Percentiles rank a stretch among this genome's conserved stretches.
Conservation (phyloP, 306 rosid species). For the Quercus parvula region DNA sequence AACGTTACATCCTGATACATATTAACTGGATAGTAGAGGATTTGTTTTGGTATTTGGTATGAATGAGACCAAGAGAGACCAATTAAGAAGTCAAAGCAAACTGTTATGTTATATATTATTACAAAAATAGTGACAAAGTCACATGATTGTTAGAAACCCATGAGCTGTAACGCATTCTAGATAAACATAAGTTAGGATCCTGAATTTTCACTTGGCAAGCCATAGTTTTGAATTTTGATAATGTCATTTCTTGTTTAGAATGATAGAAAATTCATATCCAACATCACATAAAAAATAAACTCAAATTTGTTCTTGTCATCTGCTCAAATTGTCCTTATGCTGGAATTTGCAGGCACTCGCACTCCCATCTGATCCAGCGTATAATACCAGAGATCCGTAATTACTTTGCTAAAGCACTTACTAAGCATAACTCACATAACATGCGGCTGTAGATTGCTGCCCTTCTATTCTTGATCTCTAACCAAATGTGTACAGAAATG, state of each 20-base stretch:
- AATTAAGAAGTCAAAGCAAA: background rate
- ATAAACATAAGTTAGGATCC: background rate
- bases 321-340: constrained; percentile 22
- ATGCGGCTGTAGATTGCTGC: constrained; percentile 48
- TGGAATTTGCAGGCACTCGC: constrained; percentile 75
- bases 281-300: background rate
- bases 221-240: constrained; percentile 1
- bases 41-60: background rate
- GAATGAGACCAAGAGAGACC: background rate
- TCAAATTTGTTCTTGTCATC: background rate
- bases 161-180: background rate
- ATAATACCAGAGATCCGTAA: constrained; percentile 74
- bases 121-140: background rate
- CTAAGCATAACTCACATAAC: constrained; percentile 62
- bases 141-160: background rate
- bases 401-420: constrained; percentile 77
- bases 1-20: too few species aligned
- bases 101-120: background rate
- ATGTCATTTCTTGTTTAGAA: background rate
- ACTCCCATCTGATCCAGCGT: constrained; percentile 63
- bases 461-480: constrained; percentile 55
- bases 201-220: constrained; percentile 3
- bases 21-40: background rate
- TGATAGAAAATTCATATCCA: constrained; percentile 3
- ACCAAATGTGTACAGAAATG: constrained; percentile 77